Evolutionary conservation across 108 stramenopile genomes (phyloP).

Genomic region (Discostella stelligeroides): DNA sequence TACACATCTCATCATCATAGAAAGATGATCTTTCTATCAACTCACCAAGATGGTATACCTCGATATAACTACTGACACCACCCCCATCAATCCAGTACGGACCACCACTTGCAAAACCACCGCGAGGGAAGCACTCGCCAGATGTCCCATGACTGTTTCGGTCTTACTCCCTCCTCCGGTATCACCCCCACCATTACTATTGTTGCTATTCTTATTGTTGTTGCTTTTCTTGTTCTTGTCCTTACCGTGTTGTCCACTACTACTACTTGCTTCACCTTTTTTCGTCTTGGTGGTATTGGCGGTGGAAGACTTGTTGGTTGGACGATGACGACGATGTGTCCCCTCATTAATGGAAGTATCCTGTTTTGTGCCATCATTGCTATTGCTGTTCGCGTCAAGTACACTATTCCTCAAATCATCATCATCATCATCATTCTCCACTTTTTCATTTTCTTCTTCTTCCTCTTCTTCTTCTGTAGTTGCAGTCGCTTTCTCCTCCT

Average conservation of each 20-base stretch:
- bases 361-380: background rate
- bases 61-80: constrained; percentile 56
- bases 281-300: too few relatives aligned
- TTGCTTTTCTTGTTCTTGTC: background rate
- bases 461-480: background rate
- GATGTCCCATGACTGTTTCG: constrained; percentile 71
- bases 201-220: background rate
- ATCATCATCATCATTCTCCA: constrained; percentile 1
- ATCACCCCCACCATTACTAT: constrained; percentile 1
- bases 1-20: too few relatives aligned
- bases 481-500: background rate
- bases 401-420: too few relatives aligned
- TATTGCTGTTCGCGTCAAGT: constrained; percentile 19
- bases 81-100: constrained; percentile 75
- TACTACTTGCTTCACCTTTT: constrained; percentile 1
- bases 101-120: constrained; percentile 74
- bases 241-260: constrained; percentile 30
- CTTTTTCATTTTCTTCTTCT: background rate
- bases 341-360: background rate
- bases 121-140: constrained; percentile 70
- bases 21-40: too few relatives aligned
- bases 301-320: background rate
- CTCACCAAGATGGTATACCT: constrained; percentile 59
- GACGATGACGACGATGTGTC: background rate
- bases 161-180: constrained; percentile 29